Base-by-base conservation (phyloP, 306 rosid species). In the Geum urbanum region DNA sequence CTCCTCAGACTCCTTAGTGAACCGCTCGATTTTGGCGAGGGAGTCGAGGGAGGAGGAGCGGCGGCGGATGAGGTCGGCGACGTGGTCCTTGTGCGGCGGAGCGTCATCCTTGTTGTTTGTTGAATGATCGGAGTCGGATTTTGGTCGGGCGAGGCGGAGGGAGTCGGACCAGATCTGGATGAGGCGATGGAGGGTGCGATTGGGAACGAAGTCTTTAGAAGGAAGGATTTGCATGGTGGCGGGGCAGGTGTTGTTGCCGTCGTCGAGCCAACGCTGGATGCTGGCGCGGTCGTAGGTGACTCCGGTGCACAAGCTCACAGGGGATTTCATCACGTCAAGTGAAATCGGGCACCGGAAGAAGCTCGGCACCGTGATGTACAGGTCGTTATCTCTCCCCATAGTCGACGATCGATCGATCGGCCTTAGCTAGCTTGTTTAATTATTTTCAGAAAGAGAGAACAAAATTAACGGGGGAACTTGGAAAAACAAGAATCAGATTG, bases 111-210 rank as follows among this genome's bases (percentile, higher is more conserved):
- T 32, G 3, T 32, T 32, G 37, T 32, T 53, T 55, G 70, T 0
- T 0, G 76, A 54, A 14, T 76, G 78, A 74, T 69, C 44, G 41
- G 85, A 78, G 76, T 66, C 46, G 11, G 94, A 84, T 72, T 86
- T 74, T 15, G 74, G 63, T 4, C 79, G 84, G 58, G n/a, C 77
- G 11, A 19, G 74, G 3, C 4, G 66, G 18, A 76, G 70, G 27
- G 97, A 90, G 73, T 94, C 97, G 2, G 88, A 83, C 99, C 99
- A 94, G 83, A 88, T 87, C 96, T 87, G 86, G 72, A 94, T 94
- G 50, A 94, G 96, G 3, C 98, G 84, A 51, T 94, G 96, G 14
- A 94, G 71, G 66, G 84, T 94, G 45, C 84, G 85, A 71, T 94
- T 94, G 3, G 99, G 99, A 11, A 94, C 87, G 44, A 94, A 57